Evolutionary conservation across 768 basidiomycete species (phyloP), one percentile per base, ranked within the genome.

Genomic region (Zangia roseola): DNA sequence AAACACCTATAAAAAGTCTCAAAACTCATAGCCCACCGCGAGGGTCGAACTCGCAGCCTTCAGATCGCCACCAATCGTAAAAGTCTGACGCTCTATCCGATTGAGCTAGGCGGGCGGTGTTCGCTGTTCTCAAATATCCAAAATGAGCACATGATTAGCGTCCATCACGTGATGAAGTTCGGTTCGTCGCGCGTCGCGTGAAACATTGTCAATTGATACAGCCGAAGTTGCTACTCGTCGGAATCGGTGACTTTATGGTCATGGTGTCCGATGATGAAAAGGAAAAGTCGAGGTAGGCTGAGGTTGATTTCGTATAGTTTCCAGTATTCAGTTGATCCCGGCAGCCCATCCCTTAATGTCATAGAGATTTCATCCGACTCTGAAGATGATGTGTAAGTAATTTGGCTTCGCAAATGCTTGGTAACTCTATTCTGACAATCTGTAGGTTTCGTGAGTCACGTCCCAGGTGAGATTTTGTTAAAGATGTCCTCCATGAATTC

Each of bases 41-140:
- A 82, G 83, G 82, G 76, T 85, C 83, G 83, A 84, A 85, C 83
- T 82, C 83, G 83, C 83, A 84, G 80, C 83, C 83, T 84, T 84
- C 80, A 85, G 83, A 85, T 60, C 67, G 72, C 76, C 75, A 72
- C 76, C 64, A 61, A 57, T 51, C 47, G 57, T 79, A 79, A 78
- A 74, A 78, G 78, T 79, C 77, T 80, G 77, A 79, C 77, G 77
- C 77, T 80, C 78, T 79, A 80, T 79, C 77, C 75, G 75, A 80
- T 79, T 80, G 79, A 80, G 77, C 77, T 80, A 79, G 77, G 77
- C 78, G 74, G 78, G 78, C 78, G 53, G 45, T 44, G n/a, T n/a
- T n/a, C n/a, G n/a, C n/a, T n/a, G n/a, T n/a, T n/a, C n/a, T n/a
- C n/a, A n/a, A 12, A 72, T 74, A 70, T 31, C 31, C 31, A 16